These are phyloP conservation scores for Gamarada debralockiae DNA, from an alignment of 495 filamentous ascomycete genomes.

Conservation along the genomic window DNA sequence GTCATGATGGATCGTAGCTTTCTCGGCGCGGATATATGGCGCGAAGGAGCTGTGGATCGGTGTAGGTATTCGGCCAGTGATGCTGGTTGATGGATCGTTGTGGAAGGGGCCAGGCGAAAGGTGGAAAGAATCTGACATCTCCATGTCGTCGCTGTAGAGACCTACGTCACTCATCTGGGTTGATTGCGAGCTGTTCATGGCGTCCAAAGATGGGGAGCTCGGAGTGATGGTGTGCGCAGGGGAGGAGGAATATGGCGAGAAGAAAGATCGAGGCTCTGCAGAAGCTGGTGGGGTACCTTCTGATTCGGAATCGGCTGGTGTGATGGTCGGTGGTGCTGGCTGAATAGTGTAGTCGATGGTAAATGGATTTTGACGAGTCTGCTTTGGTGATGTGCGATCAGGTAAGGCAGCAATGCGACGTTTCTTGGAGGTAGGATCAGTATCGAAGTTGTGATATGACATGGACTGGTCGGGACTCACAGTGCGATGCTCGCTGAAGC, in stretches of 20 bases:
- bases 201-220: constrained; percentile 15
- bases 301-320: constrained; percentile 24
- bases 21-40: constrained; percentile 19
- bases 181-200: constrained; percentile 12
- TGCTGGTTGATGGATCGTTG: constrained; percentile 18
- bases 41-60: constrained; percentile 27
- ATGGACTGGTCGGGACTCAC: constrained; percentile 7
- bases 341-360: constrained; percentile 14
- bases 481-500: constrained; percentile 25
- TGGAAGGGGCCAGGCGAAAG: constrained; percentile 22
- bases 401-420: constrained; percentile 24
- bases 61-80: constrained; percentile 26
- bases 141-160: constrained; percentile 21
- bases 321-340: constrained; percentile 26
- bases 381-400: constrained; percentile 20
- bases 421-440: constrained; percentile 21
- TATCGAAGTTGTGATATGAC: background rate
- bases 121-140: constrained; percentile 23
- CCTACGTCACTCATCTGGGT: constrained; percentile 15
- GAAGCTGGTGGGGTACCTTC: constrained; percentile 16
- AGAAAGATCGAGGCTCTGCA: constrained; percentile 21
- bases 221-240: constrained; percentile 13
- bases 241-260: constrained; percentile 21
- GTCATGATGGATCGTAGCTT: constrained; percentile 5
- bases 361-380: constrained; percentile 6